Evolutionary conservation across 129 eudicot genomes (phyloP).

Genomic region (Glebionis coronaria): DNA sequence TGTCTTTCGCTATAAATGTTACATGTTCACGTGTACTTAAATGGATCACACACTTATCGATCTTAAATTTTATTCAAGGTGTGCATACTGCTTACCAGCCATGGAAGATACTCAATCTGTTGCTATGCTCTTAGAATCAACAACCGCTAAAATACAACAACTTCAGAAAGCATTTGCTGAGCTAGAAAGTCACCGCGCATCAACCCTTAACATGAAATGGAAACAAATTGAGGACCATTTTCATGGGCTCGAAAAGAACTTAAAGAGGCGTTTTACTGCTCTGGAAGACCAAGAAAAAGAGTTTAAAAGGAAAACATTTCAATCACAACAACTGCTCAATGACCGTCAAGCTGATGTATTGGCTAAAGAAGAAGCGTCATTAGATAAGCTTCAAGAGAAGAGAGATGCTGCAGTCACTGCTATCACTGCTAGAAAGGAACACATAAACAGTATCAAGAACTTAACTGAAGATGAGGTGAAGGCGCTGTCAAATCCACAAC

Average conservation of each 20-base stretch:
- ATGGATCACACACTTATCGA: too few species aligned
- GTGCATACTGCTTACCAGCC: slow-evolving; percentile 21
- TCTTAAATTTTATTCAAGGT: neutral
- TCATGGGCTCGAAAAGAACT: slow-evolving; percentile 77
- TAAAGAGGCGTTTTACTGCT: slow-evolving; percentile 77
- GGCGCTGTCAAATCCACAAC: slow-evolving; percentile 63
- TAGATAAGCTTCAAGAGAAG: slow-evolving; percentile 67
- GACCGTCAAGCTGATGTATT: slow-evolving; percentile 64
- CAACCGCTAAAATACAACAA: slow-evolving; percentile 72
- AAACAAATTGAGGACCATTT: slow-evolving; percentile 81
- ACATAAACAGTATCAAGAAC: slow-evolving; percentile 19
- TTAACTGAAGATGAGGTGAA: slow-evolving; percentile 34
- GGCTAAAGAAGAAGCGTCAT: slow-evolving; percentile 63
- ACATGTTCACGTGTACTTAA: too few species aligned
- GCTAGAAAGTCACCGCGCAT: slow-evolving; percentile 78
- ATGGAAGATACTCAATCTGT: slow-evolving; percentile 74
- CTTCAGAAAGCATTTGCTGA: slow-evolving; percentile 90
- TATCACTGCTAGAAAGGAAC: slow-evolving; percentile 21
- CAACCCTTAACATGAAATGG: slow-evolving; percentile 80
- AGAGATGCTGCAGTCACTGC: slow-evolving; percentile 78
- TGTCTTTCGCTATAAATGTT: too few species aligned
- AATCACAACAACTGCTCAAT: slow-evolving; percentile 50
- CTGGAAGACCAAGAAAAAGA: slow-evolving; percentile 81
- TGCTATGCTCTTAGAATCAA: slow-evolving; percentile 56
- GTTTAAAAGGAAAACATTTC: slow-evolving; percentile 52